Conservation (phyloP, 2,329 filamentous ascomycete species). For the Phaeomoniella chlamydospora region DNA sequence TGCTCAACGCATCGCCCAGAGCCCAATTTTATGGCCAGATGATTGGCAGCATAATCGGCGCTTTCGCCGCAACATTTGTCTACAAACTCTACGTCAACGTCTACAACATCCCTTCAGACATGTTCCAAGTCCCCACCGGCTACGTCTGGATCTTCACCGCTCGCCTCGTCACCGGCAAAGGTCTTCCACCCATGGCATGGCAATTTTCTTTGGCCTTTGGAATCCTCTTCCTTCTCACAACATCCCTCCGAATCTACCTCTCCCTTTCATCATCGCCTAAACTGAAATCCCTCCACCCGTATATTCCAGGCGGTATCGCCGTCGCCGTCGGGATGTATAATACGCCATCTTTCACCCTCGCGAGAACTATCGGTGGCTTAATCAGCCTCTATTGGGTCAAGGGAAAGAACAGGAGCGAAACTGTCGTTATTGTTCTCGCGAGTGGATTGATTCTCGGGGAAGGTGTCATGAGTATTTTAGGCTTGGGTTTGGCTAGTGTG, state of each 20-base stretch:
- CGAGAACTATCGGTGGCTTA: slow-evolving; percentile 66
- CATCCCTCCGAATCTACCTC: slow-evolving; percentile 48
- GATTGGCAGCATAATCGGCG: slow-evolving; percentile 75
- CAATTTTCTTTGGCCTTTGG: slow-evolving; percentile 69
- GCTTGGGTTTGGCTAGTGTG: slow-evolving; percentile 65
- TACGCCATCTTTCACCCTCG: slow-evolving; percentile 86
- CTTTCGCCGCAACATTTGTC: slow-evolving; percentile 70
- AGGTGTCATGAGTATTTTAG: slow-evolving; percentile 82
- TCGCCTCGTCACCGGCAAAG: slow-evolving; percentile 78
- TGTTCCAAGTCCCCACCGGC: slow-evolving; percentile 87
- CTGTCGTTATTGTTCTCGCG: slow-evolving; percentile 77
- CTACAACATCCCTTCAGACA: slow-evolving; percentile 72
- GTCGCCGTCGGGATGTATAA: slow-evolving; percentile 98
- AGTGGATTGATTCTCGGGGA: slow-evolving; percentile 84
- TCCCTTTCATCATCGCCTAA: background rate
- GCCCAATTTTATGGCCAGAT: slow-evolving; percentile 96
- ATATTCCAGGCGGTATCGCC: slow-evolving; percentile 82
- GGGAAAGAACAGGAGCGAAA: slow-evolving; percentile 28
- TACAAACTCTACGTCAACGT: slow-evolving; percentile 85
- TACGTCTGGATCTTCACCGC: slow-evolving; percentile 98
- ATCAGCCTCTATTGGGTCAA: slow-evolving; percentile 65
- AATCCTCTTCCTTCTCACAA: slow-evolving; percentile 56
- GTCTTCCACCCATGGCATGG: slow-evolving; percentile 68
- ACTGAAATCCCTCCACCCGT: slow-evolving; percentile 22
- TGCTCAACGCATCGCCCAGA: slow-evolving; percentile 80